Evolutionary conservation across 1,284 basidiomycete species (phyloP).

Genomic region (Moesziomyces sp.): DNA sequence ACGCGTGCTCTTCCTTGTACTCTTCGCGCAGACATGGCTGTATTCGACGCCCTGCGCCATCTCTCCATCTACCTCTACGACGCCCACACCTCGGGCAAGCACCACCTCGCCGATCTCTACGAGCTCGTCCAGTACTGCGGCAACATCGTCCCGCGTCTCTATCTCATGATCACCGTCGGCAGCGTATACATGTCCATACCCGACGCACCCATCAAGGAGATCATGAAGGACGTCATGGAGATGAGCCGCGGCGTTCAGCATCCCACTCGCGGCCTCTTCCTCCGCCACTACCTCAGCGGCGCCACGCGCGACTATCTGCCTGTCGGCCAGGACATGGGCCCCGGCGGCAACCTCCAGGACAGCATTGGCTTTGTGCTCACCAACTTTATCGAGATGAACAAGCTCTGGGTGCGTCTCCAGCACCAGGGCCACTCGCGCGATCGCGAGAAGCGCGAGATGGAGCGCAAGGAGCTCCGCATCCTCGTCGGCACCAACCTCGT

Average conservation of each 20-base stretch:
- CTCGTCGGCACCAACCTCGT: slow-evolving; percentile 68
- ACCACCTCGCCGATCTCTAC: slow-evolving; percentile 67
- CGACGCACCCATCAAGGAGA: slow-evolving; percentile 67
- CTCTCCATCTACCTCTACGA: slow-evolving; percentile 66
- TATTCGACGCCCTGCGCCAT: slow-evolving; percentile 65
- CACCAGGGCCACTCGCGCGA: slow-evolving; percentile 67
- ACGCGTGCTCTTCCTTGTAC: no score
- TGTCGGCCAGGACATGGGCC: slow-evolving; percentile 59
- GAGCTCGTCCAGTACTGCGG: slow-evolving; percentile 68
- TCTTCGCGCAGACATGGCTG: slow-evolving; percentile 60
- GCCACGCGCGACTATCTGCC: slow-evolving; percentile 66
- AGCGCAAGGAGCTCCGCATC: slow-evolving; percentile 65
- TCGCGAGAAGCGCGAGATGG: slow-evolving; percentile 66
- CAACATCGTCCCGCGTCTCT: slow-evolving; percentile 66
- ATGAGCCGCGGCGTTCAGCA: slow-evolving; percentile 67
- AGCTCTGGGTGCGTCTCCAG: slow-evolving; percentile 67
- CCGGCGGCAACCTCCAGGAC: slow-evolving; percentile 63
- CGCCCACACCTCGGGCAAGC: slow-evolving; percentile 62
- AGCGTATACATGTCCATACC: slow-evolving; percentile 68
- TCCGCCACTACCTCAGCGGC: slow-evolving; percentile 66
- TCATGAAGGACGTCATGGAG: slow-evolving; percentile 68
- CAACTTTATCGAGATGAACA: slow-evolving; percentile 68
- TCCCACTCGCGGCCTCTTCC: slow-evolving; percentile 66
- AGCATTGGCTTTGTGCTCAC: slow-evolving; percentile 66
- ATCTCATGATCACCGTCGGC: slow-evolving; percentile 68